phyloP scores from a whole-genome alignment of 2,329 filamentous ascomycete species.

The Calonectria hawksworthii region DNA sequence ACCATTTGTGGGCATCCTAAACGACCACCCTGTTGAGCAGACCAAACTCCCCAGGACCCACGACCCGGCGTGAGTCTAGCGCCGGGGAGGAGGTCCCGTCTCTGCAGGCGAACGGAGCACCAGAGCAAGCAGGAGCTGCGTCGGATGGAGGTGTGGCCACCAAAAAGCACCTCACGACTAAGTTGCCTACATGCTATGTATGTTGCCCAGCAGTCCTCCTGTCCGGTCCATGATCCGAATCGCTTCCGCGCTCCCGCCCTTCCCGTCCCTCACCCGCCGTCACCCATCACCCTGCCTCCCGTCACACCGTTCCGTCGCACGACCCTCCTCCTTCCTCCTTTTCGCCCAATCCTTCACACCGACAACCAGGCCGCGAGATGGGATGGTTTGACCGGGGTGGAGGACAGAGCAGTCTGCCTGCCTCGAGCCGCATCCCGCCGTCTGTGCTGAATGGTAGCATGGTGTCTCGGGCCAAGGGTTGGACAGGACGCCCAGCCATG shows the following conservation, averaged over 20 bases:
- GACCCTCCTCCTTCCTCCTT: background rate
- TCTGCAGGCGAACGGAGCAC: slow-evolving; percentile 11
- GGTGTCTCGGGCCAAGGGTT: slow-evolving; percentile 22
- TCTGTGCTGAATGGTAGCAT: slow-evolving; percentile 10
- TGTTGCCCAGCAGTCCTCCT: background rate
- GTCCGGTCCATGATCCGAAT: slow-evolving; percentile 12
- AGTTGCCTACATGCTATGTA: slow-evolving; percentile 1
- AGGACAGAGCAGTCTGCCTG: background rate
- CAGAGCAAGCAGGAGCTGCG: background rate
- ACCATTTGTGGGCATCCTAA: slow-evolving; percentile 11
- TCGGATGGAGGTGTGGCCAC: background rate
- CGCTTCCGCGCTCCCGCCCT: slow-evolving; percentile 4
- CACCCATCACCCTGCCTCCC: slow-evolving; percentile 10
- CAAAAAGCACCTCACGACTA: slow-evolving; percentile 3
- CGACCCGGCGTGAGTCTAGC: slow-evolving; percentile 31
- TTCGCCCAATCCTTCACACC: background rate
- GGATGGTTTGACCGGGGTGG: background rate
- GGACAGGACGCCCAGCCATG: slow-evolving; percentile 3
- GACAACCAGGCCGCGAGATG: background rate
- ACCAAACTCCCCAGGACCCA: slow-evolving; percentile 15
- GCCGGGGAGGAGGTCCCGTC: slow-evolving; percentile 19
- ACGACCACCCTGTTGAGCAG: slow-evolving; percentile 22
- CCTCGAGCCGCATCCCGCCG: slow-evolving; percentile 15
- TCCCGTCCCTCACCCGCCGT: slow-evolving; percentile 9
- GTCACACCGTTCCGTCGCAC: slow-evolving; percentile 22